Base-by-base conservation (phyloP, 495 filamentous ascomycete species). In the Penicillium ochrochloron region DNA sequence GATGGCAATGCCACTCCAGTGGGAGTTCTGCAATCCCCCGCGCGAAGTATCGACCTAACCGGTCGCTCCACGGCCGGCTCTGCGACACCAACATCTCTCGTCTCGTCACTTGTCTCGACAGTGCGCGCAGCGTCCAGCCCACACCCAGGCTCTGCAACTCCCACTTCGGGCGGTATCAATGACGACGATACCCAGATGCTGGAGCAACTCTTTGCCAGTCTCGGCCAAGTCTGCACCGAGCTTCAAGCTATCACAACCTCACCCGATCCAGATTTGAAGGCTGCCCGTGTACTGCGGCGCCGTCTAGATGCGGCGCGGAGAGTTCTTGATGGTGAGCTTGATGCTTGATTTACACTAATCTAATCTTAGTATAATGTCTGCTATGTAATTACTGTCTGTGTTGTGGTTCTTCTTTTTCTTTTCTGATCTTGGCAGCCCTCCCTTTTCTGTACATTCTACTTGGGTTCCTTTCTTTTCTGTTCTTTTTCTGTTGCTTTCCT, bases 161-260 rank as follows among this genome's bases (percentile, higher is more conserved):
- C 74, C 14, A 67, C 41, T 6, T 50, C 60, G 1, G 71, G 66
- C 72, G 84, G 77, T 66, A 73, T 92, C 41, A 83, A 85, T 52
- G 83, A 86, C 42, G 87, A 91, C 51, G 91, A 94, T 66, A 88
- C 88, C 65, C 85, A 89, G 60, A 83, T 94, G 15, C 83, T 94
- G n/a, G 90, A 93, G 69, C 79, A 85, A 54, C 77, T 97, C 6
- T 88, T 94, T 11, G 83, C 85, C n/a, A 91, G 88, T 60, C 78
- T 97, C 19, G 87, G 89, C 8, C 84, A 86, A 69, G 90, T 85
- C 72, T 94, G 76, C 73, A 72, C 85, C 53, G 86, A 87, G 27
- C 73, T 97, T 59, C 87, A 91, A 59, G 86, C 88, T 61, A 83
- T 80, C 46, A 82, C 78, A 2, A 74, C 71, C 17, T 72, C 74